phyloP scores from a whole-genome alignment of 208 protist species.

The Leishmania tropica region DNA sequence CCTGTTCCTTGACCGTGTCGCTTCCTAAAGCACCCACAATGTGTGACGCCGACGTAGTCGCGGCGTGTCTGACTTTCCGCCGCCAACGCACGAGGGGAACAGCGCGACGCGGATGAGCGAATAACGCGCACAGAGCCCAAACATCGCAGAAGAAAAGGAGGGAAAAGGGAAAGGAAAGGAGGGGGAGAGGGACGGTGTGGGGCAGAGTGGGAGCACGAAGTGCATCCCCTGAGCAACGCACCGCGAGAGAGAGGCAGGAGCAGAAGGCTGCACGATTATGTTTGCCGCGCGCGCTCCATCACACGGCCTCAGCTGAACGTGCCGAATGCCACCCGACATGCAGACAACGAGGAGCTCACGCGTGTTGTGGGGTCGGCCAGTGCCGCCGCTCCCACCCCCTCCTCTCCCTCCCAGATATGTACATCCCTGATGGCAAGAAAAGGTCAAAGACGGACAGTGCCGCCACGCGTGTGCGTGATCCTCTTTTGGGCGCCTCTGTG shows the following conservation, averaged over 20 bases:
- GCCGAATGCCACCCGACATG: not conserved
- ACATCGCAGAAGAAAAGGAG: not conserved
- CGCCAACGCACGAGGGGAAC: not conserved
- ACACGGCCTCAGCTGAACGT: not conserved
- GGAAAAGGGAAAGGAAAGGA: not conserved
- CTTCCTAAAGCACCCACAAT: not conserved
- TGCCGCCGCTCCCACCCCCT: not conserved
- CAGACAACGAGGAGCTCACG: not conserved
- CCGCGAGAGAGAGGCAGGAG: not conserved
- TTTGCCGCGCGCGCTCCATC: not conserved
- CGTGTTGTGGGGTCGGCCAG: not conserved
- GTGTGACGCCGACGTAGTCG: not conserved
- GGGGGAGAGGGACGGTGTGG: not conserved
- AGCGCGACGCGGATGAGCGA: not conserved
- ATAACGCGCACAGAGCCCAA: not conserved
- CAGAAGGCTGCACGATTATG: not conserved
- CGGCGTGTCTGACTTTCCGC: not conserved
- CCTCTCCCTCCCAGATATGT: not conserved
- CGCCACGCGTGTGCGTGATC: not conserved
- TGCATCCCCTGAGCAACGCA: not conserved
- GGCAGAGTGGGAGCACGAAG: not conserved
- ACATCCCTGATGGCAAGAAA: not conserved
- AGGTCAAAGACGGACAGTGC: not conserved
- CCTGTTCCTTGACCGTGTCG: not conserved
- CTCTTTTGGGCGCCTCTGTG: not conserved